Base-by-base conservation (phyloP, 257 asterid species). In the Gentiana macrophylla region DNA sequence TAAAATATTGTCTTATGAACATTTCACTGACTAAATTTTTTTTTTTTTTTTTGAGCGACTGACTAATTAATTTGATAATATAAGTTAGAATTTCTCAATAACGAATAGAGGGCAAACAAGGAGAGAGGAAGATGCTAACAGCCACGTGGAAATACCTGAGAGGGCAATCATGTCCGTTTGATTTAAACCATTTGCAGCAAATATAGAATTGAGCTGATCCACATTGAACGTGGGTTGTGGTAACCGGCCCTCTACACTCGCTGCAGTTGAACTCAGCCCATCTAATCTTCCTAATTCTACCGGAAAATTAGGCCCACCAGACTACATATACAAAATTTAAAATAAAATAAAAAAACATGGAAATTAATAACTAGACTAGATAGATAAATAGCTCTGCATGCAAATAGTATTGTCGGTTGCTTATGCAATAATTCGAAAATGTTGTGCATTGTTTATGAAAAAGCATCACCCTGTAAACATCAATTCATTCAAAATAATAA, bases 261-360 rank as follows among this genome's bases (percentile, higher is more conserved):
- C 65, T 0, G 94, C 76, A 0, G 78, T 82, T 41, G 98, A 90
- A 0, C 72, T 66, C 59, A 86, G 43, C 5, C 98, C 96, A 60
- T 90, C 98, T 2, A 84, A 70, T 48, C 98, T 76, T 33, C 98
- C 98, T 71, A 90, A 58, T 65, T 90, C 96, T 50, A 86, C 96
- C 0, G 72, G 13, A 62, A 86, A 90, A 1, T 77, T 50, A 0
- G 97, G 97, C 66, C 96, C 96, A 11, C 98, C 96, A 0, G 88
- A 55, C 92, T 89, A 67, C 38, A 52, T 24, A 24, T 24, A 24
- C 24, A 24, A 24, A 32, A 32, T 35, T 37, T 55, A 15, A 32
- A 6, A 1, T 15, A 13, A 3, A 44, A 15, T 0, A 24, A 24
- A 24, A 24, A 24, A 24, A 24, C 24, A 24, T 24, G 24, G 24